Base-by-base conservation (phyloP, 768 basidiomycete genomes). In the Leccinum disarticulatum region DNA sequence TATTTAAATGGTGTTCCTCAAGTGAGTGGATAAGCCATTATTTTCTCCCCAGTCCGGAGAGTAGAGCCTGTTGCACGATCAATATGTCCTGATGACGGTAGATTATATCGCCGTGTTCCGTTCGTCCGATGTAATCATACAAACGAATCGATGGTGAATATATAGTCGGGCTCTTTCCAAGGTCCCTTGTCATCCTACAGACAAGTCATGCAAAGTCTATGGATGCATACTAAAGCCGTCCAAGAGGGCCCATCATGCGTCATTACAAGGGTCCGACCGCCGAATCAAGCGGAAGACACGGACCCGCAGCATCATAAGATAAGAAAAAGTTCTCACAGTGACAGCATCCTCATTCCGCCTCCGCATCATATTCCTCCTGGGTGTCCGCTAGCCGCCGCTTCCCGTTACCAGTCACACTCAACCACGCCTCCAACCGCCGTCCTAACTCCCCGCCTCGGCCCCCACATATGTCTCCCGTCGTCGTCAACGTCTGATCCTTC, bases 361-460 rank as follows among this genome's bases (percentile, higher is more conserved):
- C 53, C 6, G 48, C 46, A 14, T 63, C 64, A 25, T 46, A 22
- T 33, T 64, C 71, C 17, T 67, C 64, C n/a, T 67, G 58, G 4
- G 11, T 17, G 17, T 61, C 59, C 49, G 52, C 57, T 57, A 30
- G n/a, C 54, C 52, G 59, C 36, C 57, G 67, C 14, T 55, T 56
- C 28, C 64, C 70, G 6, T 70, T 61, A 54, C 63, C 72, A 13
- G 69, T 62, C 22, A 80, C 79, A 7, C 79, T 82, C 64, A 91
- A 76, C 86, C 89, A 88, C 46, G 86, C 89, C 73, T 92, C 90
- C 56, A 92, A 74, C 57, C 90, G 74, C 55, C 87, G 74, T 43
- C 90, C 90, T 7, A 92, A 75, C 76, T 91, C 90, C 9, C 89
- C 89, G 0, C 90, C 90, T 17, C 87, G 80, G 36, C 90, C 90